Evolutionary conservation across 768 basidiomycete genomes (phyloP).

Genomic region (Sarcodon aspratus): DNA sequence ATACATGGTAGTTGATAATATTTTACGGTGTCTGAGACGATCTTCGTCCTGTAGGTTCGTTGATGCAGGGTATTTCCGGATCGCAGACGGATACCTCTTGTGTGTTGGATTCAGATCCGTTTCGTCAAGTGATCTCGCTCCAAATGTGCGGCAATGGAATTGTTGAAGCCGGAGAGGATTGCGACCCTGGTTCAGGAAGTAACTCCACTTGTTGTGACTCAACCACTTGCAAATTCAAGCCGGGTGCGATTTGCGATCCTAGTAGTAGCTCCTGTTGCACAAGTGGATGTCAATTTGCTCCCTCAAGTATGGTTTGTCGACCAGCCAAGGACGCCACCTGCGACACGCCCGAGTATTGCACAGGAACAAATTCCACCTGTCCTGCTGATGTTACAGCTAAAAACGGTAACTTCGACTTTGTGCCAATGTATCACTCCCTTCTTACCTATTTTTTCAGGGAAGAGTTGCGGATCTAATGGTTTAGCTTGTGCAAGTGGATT

Average conservation of each 20-base stretch:
- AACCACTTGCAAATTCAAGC: slow-evolving; percentile 61
- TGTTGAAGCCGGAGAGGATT: slow-evolving; percentile 75
- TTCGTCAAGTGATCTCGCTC: slow-evolving; percentile 37
- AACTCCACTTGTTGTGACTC: slow-evolving; percentile 65
- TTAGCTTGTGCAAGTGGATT: slow-evolving; percentile 67
- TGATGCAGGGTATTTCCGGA: slow-evolving; percentile 39
- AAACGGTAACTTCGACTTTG: slow-evolving; percentile 36
- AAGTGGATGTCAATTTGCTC: slow-evolving; percentile 54
- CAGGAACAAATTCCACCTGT: slow-evolving; percentile 63
- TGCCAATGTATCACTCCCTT: not conserved
- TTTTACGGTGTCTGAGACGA: not conserved
- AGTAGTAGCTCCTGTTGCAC: slow-evolving; percentile 70
- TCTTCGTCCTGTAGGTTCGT: slow-evolving; percentile 33
- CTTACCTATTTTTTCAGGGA: slow-evolving; percentile 25
- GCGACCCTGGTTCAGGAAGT: slow-evolving; percentile 63
- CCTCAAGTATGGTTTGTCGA: slow-evolving; percentile 56
- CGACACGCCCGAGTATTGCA: slow-evolving; percentile 65
- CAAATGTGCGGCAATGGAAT: slow-evolving; percentile 82
- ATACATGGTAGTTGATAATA: not conserved
- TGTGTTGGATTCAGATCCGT: slow-evolving; percentile 43
- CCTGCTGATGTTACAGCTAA: slow-evolving; percentile 49
- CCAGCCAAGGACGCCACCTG: slow-evolving; percentile 54
- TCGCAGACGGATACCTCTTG: slow-evolving; percentile 51
- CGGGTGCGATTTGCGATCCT: slow-evolving; percentile 71
- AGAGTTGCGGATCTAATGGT: slow-evolving; percentile 50